Percentiles rank a stretch among this genome's conserved stretches.
phyloP scores from a whole-genome alignment of 495 filamentous ascomycete species.

The Neurospora sp. region DNA sequence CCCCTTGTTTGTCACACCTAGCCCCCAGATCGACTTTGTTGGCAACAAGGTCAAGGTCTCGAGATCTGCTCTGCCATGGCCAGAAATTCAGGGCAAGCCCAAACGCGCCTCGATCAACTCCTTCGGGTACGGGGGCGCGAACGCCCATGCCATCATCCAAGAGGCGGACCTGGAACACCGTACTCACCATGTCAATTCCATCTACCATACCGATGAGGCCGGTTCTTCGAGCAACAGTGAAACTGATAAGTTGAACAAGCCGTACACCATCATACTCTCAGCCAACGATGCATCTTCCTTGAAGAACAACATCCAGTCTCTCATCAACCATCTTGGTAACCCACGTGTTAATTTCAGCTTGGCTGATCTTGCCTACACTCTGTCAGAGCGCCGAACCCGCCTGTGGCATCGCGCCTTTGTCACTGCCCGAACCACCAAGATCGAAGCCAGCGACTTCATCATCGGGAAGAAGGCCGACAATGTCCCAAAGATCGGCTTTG shows the following conservation, averaged over 20 bases:
- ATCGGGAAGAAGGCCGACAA: neutral
- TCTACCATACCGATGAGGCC: neutral
- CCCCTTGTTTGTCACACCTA: slow-evolving; percentile 26
- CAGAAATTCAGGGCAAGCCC: neutral
- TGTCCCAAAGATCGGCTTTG: slow-evolving; percentile 1
- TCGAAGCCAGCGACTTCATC: neutral
- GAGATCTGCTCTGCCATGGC: slow-evolving; percentile 1
- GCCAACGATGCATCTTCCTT: slow-evolving; percentile 12
- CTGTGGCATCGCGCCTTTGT: slow-evolving; percentile 6
- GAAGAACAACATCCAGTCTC: neutral
- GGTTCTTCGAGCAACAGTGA: neutral
- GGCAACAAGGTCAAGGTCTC: neutral
- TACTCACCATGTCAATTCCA: neutral
- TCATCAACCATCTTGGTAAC: slow-evolving; percentile 13
- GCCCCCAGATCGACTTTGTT: slow-evolving; percentile 25
- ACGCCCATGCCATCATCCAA: slow-evolving; percentile 44
- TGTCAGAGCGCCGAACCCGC: neutral
- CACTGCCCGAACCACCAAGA: neutral
- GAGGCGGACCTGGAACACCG: neutral
- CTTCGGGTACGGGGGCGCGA: slow-evolving; percentile 46
- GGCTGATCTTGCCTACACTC: neutral
- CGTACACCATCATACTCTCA: slow-evolving; percentile 8
- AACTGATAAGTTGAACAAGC: neutral
- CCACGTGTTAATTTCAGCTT: slow-evolving; percentile 8
- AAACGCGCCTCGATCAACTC: slow-evolving; percentile 39